Base-by-base conservation (phyloP, 495 filamentous ascomycete genomes). In the Aspergillus coremiiformis region DNA sequence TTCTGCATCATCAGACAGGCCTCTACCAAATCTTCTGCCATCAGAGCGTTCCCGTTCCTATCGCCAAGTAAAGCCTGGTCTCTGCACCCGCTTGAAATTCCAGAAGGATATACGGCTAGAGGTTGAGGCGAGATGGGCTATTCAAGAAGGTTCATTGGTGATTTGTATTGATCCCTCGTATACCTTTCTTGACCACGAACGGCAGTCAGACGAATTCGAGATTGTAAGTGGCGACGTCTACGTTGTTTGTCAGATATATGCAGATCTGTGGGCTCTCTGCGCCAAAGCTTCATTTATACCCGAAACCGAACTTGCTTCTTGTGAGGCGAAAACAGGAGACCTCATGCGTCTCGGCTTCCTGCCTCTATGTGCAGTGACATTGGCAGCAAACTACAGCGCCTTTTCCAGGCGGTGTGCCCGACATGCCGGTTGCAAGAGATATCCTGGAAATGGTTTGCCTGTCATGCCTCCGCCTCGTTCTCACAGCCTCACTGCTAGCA, bases 181-280 rank as follows among this genome's bases (percentile, higher is more conserved):
- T 39, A 63, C 61, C 2, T 7, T 55, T 8, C 23, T 63, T 2
- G 44, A 50, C 20, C 45, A 49, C 3, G 35, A 58, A 19, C 55
- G 47, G 27, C 39, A 39, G 8, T 4, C 41, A 9, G 66, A 68
- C 45, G 66, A 66, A 47, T 66, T 66, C 44, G 55, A 66, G 20
- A 46, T 66, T 17, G 26, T 44, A 8, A 33, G 42, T 39, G 66
- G 66, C 15, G 63, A 66, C 23, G 32, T 66, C 0, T 66, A 60
- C 42, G 51, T 68, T 21, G 52, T 68, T 30, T 64, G 59, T 24
- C 57, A 51, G 10, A 39, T 68, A 22, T 68, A 64, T 47, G 63
- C 66, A 12, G 66, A 68, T 43, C 39, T 64, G 29, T 68, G 66
- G 66, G 63, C 66, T 22, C 58, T 66, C 3, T 68, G 66, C 56